These are phyloP conservation scores for Trichosporon coremiiforme DNA, from an alignment of 1,284 basidiomycete genomes.

Conservation along the genomic window DNA sequence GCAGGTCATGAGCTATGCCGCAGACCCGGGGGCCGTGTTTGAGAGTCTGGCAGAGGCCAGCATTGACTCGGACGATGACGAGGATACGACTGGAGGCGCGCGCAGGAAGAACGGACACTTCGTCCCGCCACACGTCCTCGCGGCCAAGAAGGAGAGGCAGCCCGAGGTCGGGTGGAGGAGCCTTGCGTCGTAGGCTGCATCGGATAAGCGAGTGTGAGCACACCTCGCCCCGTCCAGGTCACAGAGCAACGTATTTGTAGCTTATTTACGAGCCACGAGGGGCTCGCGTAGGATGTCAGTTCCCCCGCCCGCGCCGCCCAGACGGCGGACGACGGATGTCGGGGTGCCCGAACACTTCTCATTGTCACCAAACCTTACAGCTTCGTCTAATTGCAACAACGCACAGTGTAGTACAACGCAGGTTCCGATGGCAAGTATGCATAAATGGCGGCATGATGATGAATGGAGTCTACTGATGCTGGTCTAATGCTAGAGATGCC, in stretches of 20 bases:
- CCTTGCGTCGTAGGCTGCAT: conserved; percentile 20
- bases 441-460: conserved; percentile 11
- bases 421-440: conserved; percentile 10
- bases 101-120: conserved; percentile 37
- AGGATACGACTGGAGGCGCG: conserved; percentile 31
- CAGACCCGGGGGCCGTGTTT: conserved; percentile 50
- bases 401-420: conserved; percentile 7
- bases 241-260: not conserved
- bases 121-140: conserved; percentile 50
- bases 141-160: conserved; percentile 35
- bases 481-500: no score
- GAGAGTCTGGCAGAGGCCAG: conserved; percentile 43
- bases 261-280: not conserved
- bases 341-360: not conserved
- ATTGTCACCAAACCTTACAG: not conserved
- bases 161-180: conserved; percentile 47
- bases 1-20: conserved; percentile 37
- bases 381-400: not conserved
- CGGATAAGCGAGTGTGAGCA: not conserved
- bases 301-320: no score
- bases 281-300: not conserved
- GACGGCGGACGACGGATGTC: no score
- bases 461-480: not conserved
- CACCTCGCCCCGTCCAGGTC: not conserved
- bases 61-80: conserved; percentile 33